Conservation (phyloP, 2,329 filamentous ascomycete genomes). For the Calonectria honghensis region DNA sequence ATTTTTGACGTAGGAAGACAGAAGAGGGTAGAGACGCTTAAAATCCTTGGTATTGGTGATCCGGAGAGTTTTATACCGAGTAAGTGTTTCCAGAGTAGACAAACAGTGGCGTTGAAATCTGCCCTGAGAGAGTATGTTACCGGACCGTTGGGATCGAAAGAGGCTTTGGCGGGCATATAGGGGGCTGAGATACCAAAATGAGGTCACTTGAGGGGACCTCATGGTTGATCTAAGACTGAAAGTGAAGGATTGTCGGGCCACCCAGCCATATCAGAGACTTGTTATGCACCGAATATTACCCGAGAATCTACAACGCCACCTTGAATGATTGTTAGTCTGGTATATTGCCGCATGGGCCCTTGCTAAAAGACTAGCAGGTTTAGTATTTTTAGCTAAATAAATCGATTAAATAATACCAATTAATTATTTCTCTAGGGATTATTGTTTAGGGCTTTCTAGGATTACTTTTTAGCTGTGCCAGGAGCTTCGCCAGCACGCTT, state of each 20-base stretch:
- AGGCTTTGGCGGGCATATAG: neutral
- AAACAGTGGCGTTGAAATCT: slow-evolving; percentile 1
- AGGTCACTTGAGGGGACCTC: neutral
- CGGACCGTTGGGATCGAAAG: neutral
- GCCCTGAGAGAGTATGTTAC: neutral
- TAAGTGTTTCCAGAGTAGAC: neutral
- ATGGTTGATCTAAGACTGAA: neutral
- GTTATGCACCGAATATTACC: neutral
- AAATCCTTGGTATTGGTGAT: slow-evolving; percentile 11
- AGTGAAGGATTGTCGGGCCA: neutral
- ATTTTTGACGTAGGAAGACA: slow-evolving; percentile 15
- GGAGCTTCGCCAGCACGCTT: too few species aligned
- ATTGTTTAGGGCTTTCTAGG: too few species aligned
- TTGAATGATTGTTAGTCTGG: too few species aligned
- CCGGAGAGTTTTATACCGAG: slow-evolving; percentile 15
- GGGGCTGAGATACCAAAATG: neutral
- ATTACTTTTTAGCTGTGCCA: too few species aligned
- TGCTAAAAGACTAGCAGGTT: too few species aligned
- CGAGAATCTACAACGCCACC: neutral
- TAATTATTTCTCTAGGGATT: too few species aligned
- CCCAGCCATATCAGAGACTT: neutral
- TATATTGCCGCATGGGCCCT: too few species aligned
- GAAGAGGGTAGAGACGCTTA: slow-evolving; percentile 15
- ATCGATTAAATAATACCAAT: too few species aligned
- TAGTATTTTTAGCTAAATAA: too few species aligned